Base-by-base conservation (phyloP, 345 rosid species). In the Populus nigra region DNA sequence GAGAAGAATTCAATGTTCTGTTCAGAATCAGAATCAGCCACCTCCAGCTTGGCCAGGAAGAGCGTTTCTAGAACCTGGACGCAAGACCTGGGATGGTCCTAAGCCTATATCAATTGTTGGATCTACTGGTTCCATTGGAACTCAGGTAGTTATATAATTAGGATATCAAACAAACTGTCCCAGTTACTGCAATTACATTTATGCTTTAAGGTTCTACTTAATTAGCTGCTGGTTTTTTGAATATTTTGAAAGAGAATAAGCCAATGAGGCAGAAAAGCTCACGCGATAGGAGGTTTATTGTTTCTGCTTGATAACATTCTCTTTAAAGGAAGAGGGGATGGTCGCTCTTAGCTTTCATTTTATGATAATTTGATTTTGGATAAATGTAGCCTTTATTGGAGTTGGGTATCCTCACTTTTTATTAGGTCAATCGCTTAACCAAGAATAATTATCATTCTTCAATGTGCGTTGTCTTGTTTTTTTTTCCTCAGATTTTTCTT, bases 11-110 rank as follows among this genome's bases (percentile, higher is more conserved):
- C 87, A 85, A 72, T 93, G 98, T 86, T 93, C 91, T 62, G 89
- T 84, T 81, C 90, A 87, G 75, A 85, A 83, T 45, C 89, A 87
- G 27, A 20, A 33, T 68, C 49, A 68, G 38, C 77, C 79, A 49
- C 99, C 97, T 79, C 89, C 97, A 13, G 98, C 99, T 20, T 96
- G 99, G 99, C 96, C 98, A 5, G 98, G 99, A 8, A 88, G 93
- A 77, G 98, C 99, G 76, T 84, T 83, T 74, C 90, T 88, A 0
- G 96, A 93, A 76, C 68, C 88, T 0, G 93, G 85, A 73, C 88
- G 86, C 38, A 89, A 79, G 85, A 86, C 89, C 69, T 91, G 96
- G 94, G 96, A 90, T 76, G 96, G 99, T 76, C 98, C 97, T 0
- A 96, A 96, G 78, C 98, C 98, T 20, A 88, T 96, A 67, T 93